A percentile compares a stretch with the other conserved stretches of the same genome.
Conservation (phyloP, 208 protist genomes). For the Trypanosoma grayi region DNA sequence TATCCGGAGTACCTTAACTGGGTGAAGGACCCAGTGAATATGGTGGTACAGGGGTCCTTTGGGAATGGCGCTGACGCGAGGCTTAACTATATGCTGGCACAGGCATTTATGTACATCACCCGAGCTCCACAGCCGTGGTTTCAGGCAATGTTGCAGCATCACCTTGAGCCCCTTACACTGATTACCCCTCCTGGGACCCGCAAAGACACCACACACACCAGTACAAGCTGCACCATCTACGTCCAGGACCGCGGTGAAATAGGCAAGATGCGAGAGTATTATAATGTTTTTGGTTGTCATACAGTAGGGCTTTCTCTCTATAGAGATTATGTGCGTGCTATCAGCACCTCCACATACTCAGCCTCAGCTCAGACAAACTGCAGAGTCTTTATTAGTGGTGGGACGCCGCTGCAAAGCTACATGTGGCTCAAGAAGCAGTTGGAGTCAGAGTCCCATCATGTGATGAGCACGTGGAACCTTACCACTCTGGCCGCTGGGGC, state of each 20-base stretch:
- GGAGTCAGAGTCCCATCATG: neutral
- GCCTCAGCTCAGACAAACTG: neutral
- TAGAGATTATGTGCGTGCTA: conserved; percentile 7
- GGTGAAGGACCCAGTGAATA: conserved; percentile 15
- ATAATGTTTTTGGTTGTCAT: conserved; percentile 36
- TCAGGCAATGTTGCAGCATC: conserved; percentile 19
- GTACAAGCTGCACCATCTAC: conserved; percentile 13
- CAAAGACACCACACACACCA: neutral
- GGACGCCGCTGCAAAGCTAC: conserved; percentile 17
- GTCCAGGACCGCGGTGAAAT: conserved; percentile 27
- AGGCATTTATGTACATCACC: conserved; percentile 23
- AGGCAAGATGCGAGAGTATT: conserved; percentile 34
- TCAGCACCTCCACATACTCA: neutral
- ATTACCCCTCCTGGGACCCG: neutral
- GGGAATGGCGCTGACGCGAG: conserved; percentile 11
- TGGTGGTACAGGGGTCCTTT: conserved; percentile 26
- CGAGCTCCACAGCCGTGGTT: conserved; percentile 37
- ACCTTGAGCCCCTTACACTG: conserved; percentile 6
- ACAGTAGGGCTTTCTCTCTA: conserved; percentile 18
- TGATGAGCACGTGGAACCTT: conserved; percentile 30
- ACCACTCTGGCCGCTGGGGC: neutral
- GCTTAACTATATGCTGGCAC: conserved; percentile 28
- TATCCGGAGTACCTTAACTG: conserved; percentile 15
- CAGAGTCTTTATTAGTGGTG: conserved; percentile 27
- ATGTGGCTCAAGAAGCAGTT: conserved; percentile 10